Base-by-base conservation (phyloP, 805 yeast species). In the Wickerhamiella spandovensis region DNA sequence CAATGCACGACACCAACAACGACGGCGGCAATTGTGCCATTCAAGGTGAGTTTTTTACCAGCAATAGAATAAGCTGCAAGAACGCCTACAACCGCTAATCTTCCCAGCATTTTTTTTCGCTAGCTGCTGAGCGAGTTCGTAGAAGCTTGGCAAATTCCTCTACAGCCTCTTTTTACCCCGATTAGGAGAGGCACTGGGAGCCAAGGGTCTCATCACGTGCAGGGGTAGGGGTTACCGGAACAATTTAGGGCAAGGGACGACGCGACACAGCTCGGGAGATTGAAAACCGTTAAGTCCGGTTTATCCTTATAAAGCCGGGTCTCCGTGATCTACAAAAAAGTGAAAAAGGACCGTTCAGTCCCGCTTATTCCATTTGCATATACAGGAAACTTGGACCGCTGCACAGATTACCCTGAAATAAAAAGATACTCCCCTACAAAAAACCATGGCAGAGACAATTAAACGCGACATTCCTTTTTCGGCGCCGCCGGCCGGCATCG, bases 381-480 rank as follows among this genome's bases (percentile, higher is more conserved):
- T 5, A 24, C 25, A 28, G 32, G 32, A 28, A 25, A 25, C 20
- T 13, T 30, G 9, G 35, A 30, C 35, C 12, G 13, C 35, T 30
- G 9, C n/a, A n/a, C n/a, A n/a, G n/a, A n/a, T 30, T 30, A 9
- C 12, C 35, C 35, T 9, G 13, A 30, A 30, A 9, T 30, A 30
- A 13, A 9, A 9, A 9, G 13, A 13, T 30, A 30, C 35, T 9
- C 35, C 13, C 9, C 35, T 30, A 8, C 20, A 8, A 35, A 15
- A 8, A 35, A n/a, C 8, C 39, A 18, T 38, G 42, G 44, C 17
- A 15, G 24, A 42, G 39, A 20, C 21, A 18, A 41, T 24, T 17
- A 48, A 45, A 48, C 51, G 48, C 17, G 44, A 41, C 9, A 46
- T 43, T 8, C 94, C 95, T 1, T 81, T 85, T 57, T 72, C 69